These are phyloP conservation scores for Cyclotella kingstonii DNA, from an alignment of 108 stramenopile species.

Conservation along the genomic window DNA sequence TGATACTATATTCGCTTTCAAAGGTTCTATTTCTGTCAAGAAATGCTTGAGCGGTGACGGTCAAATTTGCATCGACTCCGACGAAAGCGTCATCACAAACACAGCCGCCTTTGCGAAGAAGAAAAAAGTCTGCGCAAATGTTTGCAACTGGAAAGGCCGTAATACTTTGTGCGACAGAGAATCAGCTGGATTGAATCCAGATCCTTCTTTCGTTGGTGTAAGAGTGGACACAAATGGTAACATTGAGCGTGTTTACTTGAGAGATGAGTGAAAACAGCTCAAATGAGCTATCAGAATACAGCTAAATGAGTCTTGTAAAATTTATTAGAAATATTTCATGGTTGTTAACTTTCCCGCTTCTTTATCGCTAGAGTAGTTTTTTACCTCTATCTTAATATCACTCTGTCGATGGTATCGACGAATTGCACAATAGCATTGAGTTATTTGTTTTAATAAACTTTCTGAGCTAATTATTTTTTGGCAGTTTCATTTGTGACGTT, in stretches of 20 bases:
- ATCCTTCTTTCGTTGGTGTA: constrained; percentile 38
- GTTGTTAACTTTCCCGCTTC: background rate
- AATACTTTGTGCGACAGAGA: background rate
- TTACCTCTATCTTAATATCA: too few species aligned
- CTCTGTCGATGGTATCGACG: too few species aligned
- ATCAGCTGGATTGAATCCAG: constrained; percentile 5
- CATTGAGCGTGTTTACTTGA: constrained; percentile 27
- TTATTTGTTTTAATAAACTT: too few species aligned
- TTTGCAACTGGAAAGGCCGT: constrained; percentile 11
- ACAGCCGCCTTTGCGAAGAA: constrained; percentile 47
- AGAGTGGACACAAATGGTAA: constrained; percentile 32
- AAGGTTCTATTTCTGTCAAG: constrained; percentile 51
- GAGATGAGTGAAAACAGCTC: constrained; percentile 25
- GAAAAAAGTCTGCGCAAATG: constrained; percentile 8
- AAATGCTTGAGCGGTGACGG: constrained; percentile 75
- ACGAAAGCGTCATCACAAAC: constrained; percentile 55
- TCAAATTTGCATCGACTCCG: constrained; percentile 71
- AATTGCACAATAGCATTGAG: too few species aligned
- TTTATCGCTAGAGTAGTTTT: too few species aligned
- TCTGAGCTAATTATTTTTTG: too few species aligned
- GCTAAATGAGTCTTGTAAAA: background rate
- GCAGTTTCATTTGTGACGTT: too few species aligned
- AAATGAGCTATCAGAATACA: background rate
- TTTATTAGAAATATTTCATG: background rate
- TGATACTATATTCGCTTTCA: background rate